Percentiles rank a stretch among this genome's conserved stretches.
Evolutionary conservation across 2,329 filamentous ascomycete species (phyloP).

Genomic region (Aphanocladium album): DNA sequence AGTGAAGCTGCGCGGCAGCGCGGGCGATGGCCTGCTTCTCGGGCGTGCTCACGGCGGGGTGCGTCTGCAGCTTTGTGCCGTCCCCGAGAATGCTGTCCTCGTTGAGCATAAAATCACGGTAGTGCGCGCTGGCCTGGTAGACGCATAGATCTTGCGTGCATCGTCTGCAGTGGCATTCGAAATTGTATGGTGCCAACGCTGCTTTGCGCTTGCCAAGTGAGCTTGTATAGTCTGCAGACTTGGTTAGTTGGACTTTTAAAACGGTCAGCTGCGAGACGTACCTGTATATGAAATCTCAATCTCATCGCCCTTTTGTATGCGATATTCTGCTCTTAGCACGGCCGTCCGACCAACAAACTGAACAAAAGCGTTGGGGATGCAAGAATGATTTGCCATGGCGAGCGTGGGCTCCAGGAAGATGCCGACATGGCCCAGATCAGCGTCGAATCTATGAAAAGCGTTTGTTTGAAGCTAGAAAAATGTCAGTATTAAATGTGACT

Average conservation of each 20-base stretch:
- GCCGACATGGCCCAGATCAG: constrained; percentile 47
- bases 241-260: not conserved
- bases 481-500: not conserved
- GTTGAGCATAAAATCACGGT: constrained; percentile 39
- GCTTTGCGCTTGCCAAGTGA: constrained; percentile 38
- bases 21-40: constrained; percentile 20
- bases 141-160: constrained; percentile 48
- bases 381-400: constrained; percentile 60
- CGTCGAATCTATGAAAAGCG: constrained; percentile 52
- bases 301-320: constrained; percentile 49
- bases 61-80: constrained; percentile 24
- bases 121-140: constrained; percentile 45
- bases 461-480: constrained; percentile 53
- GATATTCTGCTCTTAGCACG: constrained; percentile 43
- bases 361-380: constrained; percentile 54
- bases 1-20: constrained; percentile 24
- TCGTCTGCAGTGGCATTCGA: constrained; percentile 45
- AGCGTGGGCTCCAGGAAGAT: constrained; percentile 52
- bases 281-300: constrained; percentile 60
- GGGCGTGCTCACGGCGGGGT: constrained; percentile 22
- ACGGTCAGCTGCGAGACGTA: constrained; percentile 24
- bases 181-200: constrained; percentile 46
- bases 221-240: constrained; percentile 40
- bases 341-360: constrained; percentile 49
- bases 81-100: constrained; percentile 33